Conservation (phyloP, 2,329 filamentous ascomycete species). For the Exophiala dermatitidis region DNA sequence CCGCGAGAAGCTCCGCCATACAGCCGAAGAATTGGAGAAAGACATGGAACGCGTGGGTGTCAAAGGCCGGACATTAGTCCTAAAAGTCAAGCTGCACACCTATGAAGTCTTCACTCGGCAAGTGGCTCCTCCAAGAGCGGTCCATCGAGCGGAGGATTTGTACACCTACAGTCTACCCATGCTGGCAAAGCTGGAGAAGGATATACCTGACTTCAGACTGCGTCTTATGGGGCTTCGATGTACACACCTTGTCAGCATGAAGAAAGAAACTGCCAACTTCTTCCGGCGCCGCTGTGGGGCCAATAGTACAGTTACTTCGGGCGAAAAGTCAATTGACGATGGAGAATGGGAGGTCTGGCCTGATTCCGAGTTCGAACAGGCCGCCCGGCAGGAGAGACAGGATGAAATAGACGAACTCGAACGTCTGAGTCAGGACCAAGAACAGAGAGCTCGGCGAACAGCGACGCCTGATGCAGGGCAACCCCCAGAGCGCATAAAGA, state of each 20-base stretch:
- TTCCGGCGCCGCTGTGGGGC: slow-evolving; percentile 50
- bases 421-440: slow-evolving; percentile 53
- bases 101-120: slow-evolving; percentile 89
- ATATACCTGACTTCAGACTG: slow-evolving; percentile 69
- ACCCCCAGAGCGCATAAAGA: too few species aligned
- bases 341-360: slow-evolving; percentile 61
- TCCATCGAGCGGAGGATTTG: slow-evolving; percentile 69
- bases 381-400: slow-evolving; percentile 52
- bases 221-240: slow-evolving; percentile 83
- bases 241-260: slow-evolving; percentile 78
- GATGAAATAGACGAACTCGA: slow-evolving; percentile 57
- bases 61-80: slow-evolving; percentile 81
- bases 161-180: slow-evolving; percentile 78
- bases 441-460: slow-evolving; percentile 19
- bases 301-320: slow-evolving; percentile 10
- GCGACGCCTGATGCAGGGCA: background rate
- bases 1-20: slow-evolving; percentile 68
- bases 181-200: slow-evolving; percentile 73
- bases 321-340: slow-evolving; percentile 36
- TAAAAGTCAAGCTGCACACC: slow-evolving; percentile 91
- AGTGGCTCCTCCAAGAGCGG: slow-evolving; percentile 62
- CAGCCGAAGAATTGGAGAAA: slow-evolving; percentile 77
- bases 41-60: slow-evolving; percentile 72
- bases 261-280: slow-evolving; percentile 72
- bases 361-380: slow-evolving; percentile 58